phyloP scores from a whole-genome alignment of 1,139 yeast genomes.

The Yamadazyma mexicana region DNA sequence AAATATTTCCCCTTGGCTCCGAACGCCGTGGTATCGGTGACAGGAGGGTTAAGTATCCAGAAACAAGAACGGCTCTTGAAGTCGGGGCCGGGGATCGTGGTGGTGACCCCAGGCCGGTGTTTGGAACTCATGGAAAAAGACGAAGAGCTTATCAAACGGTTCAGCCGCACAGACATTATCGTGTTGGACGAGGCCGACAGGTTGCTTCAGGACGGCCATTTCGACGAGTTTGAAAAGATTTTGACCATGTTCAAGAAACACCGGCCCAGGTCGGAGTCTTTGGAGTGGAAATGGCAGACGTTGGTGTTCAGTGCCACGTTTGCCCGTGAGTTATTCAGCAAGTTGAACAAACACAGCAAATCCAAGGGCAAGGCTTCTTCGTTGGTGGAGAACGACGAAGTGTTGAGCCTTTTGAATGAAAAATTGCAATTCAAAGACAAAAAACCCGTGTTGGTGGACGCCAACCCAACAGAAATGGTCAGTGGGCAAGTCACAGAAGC shows the following conservation, averaged over 20 bases:
- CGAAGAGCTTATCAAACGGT: conserved; percentile 49
- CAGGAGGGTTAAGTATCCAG: conserved; percentile 94
- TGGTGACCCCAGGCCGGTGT: conserved; percentile 96
- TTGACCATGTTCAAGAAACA: conserved; percentile 55
- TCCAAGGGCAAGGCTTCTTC: conserved; percentile 27
- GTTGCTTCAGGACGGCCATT: conserved; percentile 92
- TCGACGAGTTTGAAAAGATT: conserved; percentile 86
- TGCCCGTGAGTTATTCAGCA: conserved; percentile 76
- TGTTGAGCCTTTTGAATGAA: conserved; percentile 53
- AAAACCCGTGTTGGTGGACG: conserved; percentile 69
- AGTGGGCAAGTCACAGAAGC: conserved; percentile 81
- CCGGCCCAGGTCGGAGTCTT: conserved; percentile 23
- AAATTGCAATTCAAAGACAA: conserved; percentile 62
- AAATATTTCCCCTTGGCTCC: conserved; percentile 57
- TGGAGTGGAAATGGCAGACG: conserved; percentile 71
- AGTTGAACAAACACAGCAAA: conserved; percentile 43
- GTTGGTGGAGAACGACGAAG: conserved; percentile 49
- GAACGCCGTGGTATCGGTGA: conserved; percentile 69
- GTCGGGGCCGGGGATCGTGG: conserved; percentile 77
- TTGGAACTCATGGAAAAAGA: conserved; percentile 76
- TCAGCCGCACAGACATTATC: conserved; percentile 65
- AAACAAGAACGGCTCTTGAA: conserved; percentile 81
- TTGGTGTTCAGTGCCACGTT: conserved; percentile 94
- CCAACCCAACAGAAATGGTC: conserved; percentile 82
- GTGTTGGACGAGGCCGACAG: conserved; percentile 98